Evolutionary conservation across 192 early-diverging fungal genomes (phyloP).

Genomic region (Mortierella antarctica): DNA sequence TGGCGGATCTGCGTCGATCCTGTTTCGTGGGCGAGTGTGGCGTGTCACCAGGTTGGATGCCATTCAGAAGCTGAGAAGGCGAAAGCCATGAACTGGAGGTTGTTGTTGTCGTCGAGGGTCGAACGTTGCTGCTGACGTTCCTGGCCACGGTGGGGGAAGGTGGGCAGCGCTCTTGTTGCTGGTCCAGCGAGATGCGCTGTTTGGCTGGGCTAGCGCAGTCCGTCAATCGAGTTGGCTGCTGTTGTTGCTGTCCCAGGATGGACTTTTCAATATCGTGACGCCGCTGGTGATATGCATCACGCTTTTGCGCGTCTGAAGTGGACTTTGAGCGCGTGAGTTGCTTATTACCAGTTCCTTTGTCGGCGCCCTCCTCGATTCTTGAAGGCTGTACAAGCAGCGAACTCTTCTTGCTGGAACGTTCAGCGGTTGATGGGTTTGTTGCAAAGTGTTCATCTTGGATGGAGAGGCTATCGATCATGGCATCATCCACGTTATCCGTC

Average conservation of each 20-base stretch:
- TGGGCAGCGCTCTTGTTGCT: not conserved
- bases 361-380: no score
- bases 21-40: slow-evolving; percentile 14
- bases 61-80: slow-evolving; percentile 12
- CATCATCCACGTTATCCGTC: not conserved
- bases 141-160: not conserved
- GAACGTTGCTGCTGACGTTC: not conserved
- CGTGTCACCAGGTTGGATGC: not conserved
- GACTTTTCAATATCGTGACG: not conserved
- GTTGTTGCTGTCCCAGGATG: not conserved
- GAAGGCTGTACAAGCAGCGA: no score
- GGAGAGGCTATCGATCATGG: not conserved
- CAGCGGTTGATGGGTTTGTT: not conserved
- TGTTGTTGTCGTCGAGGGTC: not conserved
- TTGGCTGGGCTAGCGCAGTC: no score
- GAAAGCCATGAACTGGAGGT: slow-evolving; percentile 8
- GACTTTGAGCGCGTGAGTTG: slow-evolving; percentile 22
- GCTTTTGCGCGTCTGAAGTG: slow-evolving; percentile 1
- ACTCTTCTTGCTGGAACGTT: no score
- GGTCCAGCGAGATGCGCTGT: no score
- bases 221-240: no score
- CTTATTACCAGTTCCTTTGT: not conserved
- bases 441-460: slow-evolving; percentile 1
- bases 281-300: not conserved
- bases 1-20: slow-evolving; percentile 45